phyloP scores from a whole-genome alignment of 331 rosid genomes.

The Quercus tomentella region DNA sequence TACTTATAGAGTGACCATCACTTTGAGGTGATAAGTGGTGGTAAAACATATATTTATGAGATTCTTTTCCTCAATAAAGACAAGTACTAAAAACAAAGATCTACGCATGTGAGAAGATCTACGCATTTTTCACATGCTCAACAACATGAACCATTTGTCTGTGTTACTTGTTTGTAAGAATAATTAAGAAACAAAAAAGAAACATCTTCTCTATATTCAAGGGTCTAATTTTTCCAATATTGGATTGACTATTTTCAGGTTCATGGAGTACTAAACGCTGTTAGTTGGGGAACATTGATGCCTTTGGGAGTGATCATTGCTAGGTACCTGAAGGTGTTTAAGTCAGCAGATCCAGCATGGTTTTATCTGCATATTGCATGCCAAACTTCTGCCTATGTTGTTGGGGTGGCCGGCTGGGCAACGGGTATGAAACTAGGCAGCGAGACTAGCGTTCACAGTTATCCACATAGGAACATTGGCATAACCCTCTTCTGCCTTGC shows the following conservation, averaged over 20 bases:
- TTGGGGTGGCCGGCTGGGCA: slow-evolving; percentile 57
- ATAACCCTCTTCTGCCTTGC: slow-evolving; percentile 45
- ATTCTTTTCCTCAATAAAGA: background rate
- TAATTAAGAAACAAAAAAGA: too few relatives aligned
- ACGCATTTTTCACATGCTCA: background rate
- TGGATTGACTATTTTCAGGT: slow-evolving; percentile 15
- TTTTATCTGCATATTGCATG: slow-evolving; percentile 54
- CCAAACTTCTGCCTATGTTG: slow-evolving; percentile 47
- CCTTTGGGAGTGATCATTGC: slow-evolving; percentile 52
- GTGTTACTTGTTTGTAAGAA: too few relatives aligned
- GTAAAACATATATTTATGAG: too few relatives aligned
- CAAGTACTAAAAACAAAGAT: background rate
- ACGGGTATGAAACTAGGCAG: slow-evolving; percentile 54
- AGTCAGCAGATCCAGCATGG: slow-evolving; percentile 60
- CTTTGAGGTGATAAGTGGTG: too few relatives aligned
- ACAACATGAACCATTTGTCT: background rate
- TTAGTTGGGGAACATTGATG: slow-evolving; percentile 58
- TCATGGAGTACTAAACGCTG: slow-evolving; percentile 50
- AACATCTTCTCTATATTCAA: background rate
- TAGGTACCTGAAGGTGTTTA: slow-evolving; percentile 47
- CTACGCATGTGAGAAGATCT: background rate
- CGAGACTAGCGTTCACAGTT: slow-evolving; percentile 6
- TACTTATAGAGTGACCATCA: too few relatives aligned
- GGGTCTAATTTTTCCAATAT: background rate
- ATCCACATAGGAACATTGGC: slow-evolving; percentile 39